These are phyloP conservation scores for Clohesyomyces aquaticus DNA, from an alignment of 495 filamentous ascomycete genomes.

Conservation along the genomic window DNA sequence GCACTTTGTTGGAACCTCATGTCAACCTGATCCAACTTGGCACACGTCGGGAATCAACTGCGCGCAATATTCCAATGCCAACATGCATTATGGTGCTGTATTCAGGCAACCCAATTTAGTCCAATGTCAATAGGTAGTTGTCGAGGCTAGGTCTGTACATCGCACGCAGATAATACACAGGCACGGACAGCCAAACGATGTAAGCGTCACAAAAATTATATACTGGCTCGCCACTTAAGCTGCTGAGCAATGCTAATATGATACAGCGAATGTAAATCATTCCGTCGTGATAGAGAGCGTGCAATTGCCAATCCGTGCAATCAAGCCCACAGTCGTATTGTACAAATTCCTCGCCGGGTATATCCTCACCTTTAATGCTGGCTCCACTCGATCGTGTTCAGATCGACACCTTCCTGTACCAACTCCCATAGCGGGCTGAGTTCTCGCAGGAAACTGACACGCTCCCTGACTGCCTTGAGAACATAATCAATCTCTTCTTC, in stretches of 20 bases:
- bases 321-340: neutral
- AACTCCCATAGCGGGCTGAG: conserved; percentile 97
- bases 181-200: too few relatives aligned
- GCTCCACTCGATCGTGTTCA: conserved; percentile 98
- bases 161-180: too few relatives aligned
- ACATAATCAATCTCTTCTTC: conserved; percentile 97
- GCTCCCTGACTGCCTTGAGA: conserved; percentile 85
- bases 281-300: too few relatives aligned
- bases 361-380: conserved; percentile 66
- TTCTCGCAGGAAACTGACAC: conserved; percentile 90
- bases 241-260: conserved; percentile 16
- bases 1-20: neutral
- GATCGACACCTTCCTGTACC: conserved; percentile 92
- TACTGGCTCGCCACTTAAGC: neutral
- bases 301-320: conserved; percentile 16
- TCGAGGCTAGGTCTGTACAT: neutral
- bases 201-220: neutral
- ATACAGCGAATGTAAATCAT: conserved; percentile 31
- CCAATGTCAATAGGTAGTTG: too few relatives aligned
- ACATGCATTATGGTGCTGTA: too few relatives aligned
- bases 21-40: too few relatives aligned
- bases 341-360: conserved; percentile 18
- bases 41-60: too few relatives aligned
- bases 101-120: too few relatives aligned
- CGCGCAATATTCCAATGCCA: neutral